Conservation (phyloP, 2,329 filamentous ascomycete species). For the Ophioceras dolichostomum region DNA sequence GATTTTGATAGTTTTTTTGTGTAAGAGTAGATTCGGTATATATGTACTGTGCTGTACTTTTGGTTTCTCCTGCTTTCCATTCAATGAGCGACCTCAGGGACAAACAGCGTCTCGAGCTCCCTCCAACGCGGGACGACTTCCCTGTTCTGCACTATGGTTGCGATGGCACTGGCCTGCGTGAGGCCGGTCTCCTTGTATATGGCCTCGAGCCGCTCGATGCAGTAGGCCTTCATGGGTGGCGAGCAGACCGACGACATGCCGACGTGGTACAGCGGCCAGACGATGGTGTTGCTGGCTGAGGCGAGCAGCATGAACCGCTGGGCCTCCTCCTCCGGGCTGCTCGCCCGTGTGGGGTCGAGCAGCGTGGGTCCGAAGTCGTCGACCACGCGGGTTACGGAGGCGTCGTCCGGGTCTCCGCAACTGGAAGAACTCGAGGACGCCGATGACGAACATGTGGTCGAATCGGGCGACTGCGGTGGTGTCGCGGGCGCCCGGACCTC, state of each 20-base stretch:
- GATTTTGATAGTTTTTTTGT: too few species aligned
- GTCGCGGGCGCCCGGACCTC: slow-evolving; percentile 17
- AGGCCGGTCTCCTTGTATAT: slow-evolving; percentile 33
- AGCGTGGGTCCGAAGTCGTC: slow-evolving; percentile 21
- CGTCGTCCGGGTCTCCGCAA: too few species aligned
- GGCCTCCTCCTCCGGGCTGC: slow-evolving; percentile 21
- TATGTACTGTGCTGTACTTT: too few species aligned
- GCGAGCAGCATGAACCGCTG: slow-evolving; percentile 35
- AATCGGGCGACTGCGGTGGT: slow-evolving; percentile 11
- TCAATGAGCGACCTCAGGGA: too few species aligned
- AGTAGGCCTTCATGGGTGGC: slow-evolving; percentile 26
- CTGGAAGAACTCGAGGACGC: neutral
- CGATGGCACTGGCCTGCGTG: slow-evolving; percentile 29
- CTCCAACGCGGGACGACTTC: slow-evolving; percentile 12
- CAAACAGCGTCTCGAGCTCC: neutral
- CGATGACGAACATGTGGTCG: slow-evolving; percentile 5
- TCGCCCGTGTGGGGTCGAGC: slow-evolving; percentile 24
- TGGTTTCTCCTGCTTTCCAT: too few species aligned
- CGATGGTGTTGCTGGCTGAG: slow-evolving; percentile 32
- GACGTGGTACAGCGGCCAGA: slow-evolving; percentile 37
- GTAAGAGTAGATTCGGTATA: too few species aligned
- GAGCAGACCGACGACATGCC: slow-evolving; percentile 34
- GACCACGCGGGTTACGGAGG: slow-evolving; percentile 3
- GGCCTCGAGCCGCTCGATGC: slow-evolving; percentile 28
- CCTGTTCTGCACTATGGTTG: slow-evolving; percentile 26